Base-by-base conservation (phyloP, 192 early-diverging fungal genomes). In the Coemansia javaensis region DNA sequence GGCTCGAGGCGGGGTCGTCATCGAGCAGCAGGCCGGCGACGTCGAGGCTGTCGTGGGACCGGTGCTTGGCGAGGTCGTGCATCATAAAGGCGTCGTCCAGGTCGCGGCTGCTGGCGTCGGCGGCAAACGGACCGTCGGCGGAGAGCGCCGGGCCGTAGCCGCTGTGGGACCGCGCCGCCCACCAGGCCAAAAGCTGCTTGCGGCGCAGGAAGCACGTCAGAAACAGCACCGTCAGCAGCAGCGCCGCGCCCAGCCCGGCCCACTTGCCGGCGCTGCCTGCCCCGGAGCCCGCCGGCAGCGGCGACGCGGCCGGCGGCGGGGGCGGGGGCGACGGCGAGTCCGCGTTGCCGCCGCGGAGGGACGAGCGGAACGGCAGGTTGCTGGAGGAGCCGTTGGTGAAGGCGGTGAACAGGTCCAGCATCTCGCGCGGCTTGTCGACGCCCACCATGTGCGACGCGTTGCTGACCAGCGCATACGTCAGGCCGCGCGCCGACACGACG, bases 391-490 rank as follows among this genome's bases (percentile, higher is more conserved):
- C 45, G 44, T 67, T 67, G 20, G 64, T 76, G n/a, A 81, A 77
- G 3, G 71, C 54, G 7, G 82, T 78, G 32, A 82, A 74, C 41
- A 86, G 56, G 40, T 82, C 82, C 16, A 80, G 65, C n/a, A 79
- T 45, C 36, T 78, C 85, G 32, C 59, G 52, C 6, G 83, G 83
- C 36, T 66, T 47, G 44, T 87, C 85, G 27, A 85, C 75, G 22
- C 83, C 81, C 10, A 81, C 81, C 85, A 87, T 87, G 59, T 87
- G 85, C 40, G 80, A 82, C 9, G 78, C 81, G 47, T 85, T 66
- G 54, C 71, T 49, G 21, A 84, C 57, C 2, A 75, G 40, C 13
- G 82, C 79, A 32, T 78, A 82, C 0, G 83, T 83, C 28, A 87
- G 72, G 11, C 85, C 85, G 15, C 81, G 60, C 11, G 75, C 78